Conservation (phyloP, 2,329 filamentous ascomycete species). For the Thermothelomyces thermophilus region DNA sequence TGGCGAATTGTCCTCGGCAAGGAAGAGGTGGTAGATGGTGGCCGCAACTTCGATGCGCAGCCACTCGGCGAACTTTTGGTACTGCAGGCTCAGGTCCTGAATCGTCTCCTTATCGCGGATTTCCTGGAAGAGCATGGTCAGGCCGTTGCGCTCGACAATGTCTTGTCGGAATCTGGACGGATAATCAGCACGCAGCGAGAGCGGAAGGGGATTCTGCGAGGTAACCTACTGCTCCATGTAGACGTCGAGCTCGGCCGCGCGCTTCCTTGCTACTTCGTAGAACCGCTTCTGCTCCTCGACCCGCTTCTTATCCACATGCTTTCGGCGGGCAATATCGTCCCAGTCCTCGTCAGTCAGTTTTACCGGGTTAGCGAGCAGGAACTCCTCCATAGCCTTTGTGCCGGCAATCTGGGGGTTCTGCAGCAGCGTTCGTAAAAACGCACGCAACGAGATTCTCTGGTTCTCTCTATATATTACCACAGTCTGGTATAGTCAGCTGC, state of each 20-base stretch:
- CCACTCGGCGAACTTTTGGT: constrained; percentile 98
- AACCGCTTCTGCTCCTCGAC: constrained; percentile 90
- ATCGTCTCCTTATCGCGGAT: constrained; percentile 87
- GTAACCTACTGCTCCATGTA: constrained; percentile 85
- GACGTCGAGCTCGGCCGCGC: constrained; percentile 87
- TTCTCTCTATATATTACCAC: constrained; percentile 73
- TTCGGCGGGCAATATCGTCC: constrained; percentile 71
- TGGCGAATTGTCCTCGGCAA: constrained; percentile 96
- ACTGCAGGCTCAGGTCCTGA: constrained; percentile 83
- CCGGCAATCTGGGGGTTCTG: constrained; percentile 78
- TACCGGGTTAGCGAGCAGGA: constrained; percentile 67
- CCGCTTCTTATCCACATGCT: constrained; percentile 76
- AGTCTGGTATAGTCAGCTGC: constrained; percentile 19
- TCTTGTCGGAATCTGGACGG: constrained; percentile 55
- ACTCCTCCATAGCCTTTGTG: constrained; percentile 78
- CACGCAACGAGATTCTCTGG: constrained; percentile 83
- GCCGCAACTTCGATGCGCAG: constrained; percentile 93
- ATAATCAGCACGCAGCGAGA: too few species aligned
- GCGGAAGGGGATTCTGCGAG: too few species aligned
- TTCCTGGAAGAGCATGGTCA: constrained; percentile 87
- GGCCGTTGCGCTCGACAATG: constrained; percentile 66
- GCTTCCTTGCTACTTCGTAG: constrained; percentile 87
- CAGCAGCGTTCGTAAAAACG: constrained; percentile 80
- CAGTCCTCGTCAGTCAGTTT: constrained; percentile 74
- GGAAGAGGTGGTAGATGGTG: constrained; percentile 92